Conservation (phyloP, 257 asterid species). For the Gardenia jasminoides region DNA sequence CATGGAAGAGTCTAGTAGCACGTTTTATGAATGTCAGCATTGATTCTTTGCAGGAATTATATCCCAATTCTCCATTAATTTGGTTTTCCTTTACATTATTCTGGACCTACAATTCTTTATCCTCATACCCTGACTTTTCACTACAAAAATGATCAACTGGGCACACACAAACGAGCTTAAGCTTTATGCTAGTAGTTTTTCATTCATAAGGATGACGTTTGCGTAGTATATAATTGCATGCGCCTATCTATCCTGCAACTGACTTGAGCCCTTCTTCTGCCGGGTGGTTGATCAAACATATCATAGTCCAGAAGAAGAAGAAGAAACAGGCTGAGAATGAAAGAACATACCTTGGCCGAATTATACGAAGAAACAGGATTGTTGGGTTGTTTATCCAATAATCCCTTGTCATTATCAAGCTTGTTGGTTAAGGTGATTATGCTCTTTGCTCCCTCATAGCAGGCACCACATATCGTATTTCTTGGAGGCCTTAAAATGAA, state of each 20-base stretch:
- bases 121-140: too few species aligned
- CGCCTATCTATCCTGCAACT: background rate
- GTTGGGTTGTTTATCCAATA: constrained; percentile 34
- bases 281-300: background rate
- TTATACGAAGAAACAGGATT: constrained; percentile 40
- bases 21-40: background rate
- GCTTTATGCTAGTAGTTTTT: background rate
- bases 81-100: background rate
- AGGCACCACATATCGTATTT: constrained; percentile 74
- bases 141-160: background rate
- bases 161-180: background rate
- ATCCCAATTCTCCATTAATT: too few species aligned
- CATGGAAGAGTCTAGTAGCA: background rate
- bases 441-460: constrained; percentile 84
- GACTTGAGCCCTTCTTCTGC: background rate
- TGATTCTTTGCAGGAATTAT: background rate
- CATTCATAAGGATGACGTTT: background rate
- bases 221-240: background rate
- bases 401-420: constrained; percentile 42
- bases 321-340: background rate
- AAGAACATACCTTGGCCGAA: constrained; percentile 51
- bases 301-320: background rate
- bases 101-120: too few species aligned
- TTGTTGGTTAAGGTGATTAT: constrained; percentile 64
- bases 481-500: constrained; percentile 84